Evolutionary conservation across 164 flowering plant genomes (phyloP).

Genomic region (Umbellularia californica): DNA sequence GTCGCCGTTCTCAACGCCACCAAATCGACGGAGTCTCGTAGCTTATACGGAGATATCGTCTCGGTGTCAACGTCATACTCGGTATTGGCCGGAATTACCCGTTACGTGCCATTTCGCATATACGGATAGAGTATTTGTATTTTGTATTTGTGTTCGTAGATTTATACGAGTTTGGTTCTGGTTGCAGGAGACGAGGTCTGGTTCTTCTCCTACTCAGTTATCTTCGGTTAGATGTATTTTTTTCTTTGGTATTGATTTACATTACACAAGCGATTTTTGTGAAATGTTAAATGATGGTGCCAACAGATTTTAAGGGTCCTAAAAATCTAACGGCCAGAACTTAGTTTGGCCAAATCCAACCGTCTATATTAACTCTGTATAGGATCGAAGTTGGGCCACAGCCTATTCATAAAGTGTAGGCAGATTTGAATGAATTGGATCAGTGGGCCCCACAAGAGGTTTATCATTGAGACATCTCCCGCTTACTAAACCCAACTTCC

Average conservation of each 20-base stretch:
- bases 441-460: too few species aligned
- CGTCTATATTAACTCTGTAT: too few species aligned
- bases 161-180: constrained; percentile 3
- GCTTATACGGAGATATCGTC: constrained; percentile 65
- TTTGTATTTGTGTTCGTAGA: background rate
- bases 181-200: constrained; percentile 90
- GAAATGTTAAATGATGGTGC: too few species aligned
- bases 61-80: constrained; percentile 85
- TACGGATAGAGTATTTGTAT: background rate
- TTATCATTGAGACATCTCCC: too few species aligned
- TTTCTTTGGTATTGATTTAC: background rate
- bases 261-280: too few species aligned
- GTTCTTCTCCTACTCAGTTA: background rate
- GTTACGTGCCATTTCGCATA: background rate
- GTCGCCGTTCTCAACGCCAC: constrained; percentile 71
- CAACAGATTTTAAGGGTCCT: too few species aligned
- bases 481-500: too few species aligned
- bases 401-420: too few species aligned
- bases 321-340: too few species aligned
- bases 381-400: too few species aligned
- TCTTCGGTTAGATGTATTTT: constrained; percentile 7
- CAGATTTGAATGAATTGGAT: too few species aligned
- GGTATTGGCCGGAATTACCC: constrained; percentile 35
- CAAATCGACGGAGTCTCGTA: constrained; percentile 82
- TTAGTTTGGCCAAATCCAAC: too few species aligned